Evolutionary conservation across 208 protist species (phyloP).

Genomic region (Trypanosoma mega): DNA sequence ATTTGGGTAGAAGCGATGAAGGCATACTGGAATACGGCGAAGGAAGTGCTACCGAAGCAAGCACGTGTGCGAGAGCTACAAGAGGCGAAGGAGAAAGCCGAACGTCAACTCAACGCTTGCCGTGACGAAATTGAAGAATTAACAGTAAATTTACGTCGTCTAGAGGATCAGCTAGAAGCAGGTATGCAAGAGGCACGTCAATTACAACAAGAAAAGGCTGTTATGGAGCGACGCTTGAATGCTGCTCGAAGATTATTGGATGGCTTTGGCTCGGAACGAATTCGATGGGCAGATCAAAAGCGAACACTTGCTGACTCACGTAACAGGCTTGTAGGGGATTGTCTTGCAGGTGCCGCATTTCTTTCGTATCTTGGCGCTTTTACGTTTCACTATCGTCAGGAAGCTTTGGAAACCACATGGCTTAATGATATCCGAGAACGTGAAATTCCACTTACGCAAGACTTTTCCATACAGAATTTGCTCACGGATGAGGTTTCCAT

Average conservation of each 20-base stretch:
- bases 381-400: constrained; percentile 95
- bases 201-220: constrained; percentile 90
- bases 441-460: constrained; percentile 88
- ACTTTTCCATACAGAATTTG: constrained; percentile 91
- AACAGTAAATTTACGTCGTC: constrained; percentile 86
- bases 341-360: constrained; percentile 96
- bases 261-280: constrained; percentile 96
- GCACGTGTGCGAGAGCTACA: constrained; percentile 93
- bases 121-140: constrained; percentile 92
- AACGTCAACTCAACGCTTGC: constrained; percentile 80
- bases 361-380: constrained; percentile 98
- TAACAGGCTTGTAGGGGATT: constrained; percentile 96
- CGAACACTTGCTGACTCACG: constrained; percentile 80
- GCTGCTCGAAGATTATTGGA: constrained; percentile 96
- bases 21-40: constrained; percentile 97
- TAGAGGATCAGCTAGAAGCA: constrained; percentile 90
- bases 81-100: constrained; percentile 88
- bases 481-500: constrained; percentile 97
- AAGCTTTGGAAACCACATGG: constrained; percentile 93
- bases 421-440: constrained; percentile 84
- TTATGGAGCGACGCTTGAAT: constrained; percentile 95
- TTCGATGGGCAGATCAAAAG: constrained; percentile 96
- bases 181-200: constrained; percentile 91
- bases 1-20: constrained; percentile 98
- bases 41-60: constrained; percentile 97